Conservation (phyloP, 1,284 basidiomycete genomes). For the Dichomitus squalens region DNA sequence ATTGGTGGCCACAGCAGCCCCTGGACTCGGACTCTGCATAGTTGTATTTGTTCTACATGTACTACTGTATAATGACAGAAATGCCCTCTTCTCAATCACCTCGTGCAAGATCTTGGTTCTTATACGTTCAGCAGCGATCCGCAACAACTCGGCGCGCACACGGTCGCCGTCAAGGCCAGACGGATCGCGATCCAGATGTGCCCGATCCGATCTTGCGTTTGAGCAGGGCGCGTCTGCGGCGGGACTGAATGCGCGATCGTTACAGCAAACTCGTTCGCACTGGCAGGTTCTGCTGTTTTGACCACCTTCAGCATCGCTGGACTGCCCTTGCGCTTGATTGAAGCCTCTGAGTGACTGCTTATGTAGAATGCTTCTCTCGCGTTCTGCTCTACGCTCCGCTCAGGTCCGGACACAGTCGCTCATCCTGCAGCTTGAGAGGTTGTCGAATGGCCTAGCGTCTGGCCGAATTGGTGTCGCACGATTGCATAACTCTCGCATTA, state of each 20-base stretch:
- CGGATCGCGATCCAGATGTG: not conserved
- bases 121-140: too few relatives aligned
- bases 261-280: too few relatives aligned
- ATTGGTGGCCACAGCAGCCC: slow-evolving; percentile 63
- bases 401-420: not conserved
- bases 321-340: too few relatives aligned
- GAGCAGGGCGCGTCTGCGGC: not conserved
- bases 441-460: not conserved
- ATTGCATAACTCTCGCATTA: not conserved
- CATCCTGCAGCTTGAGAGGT: not conserved
- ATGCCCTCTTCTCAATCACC: not conserved
- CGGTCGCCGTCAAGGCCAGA: not conserved
- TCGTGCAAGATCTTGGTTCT: not conserved
- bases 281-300: too few relatives aligned
- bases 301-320: too few relatives aligned
- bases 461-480: not conserved
- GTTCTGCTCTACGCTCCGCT: not conserved
- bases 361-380: not conserved
- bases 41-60: not conserved
- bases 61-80: not conserved
- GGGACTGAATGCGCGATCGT: not conserved
- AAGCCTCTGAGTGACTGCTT: too few relatives aligned
- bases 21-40: not conserved
- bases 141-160: too few relatives aligned
- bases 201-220: not conserved